Conservation (phyloP, 345 rosid genomes). For the Limnanthes douglasii region DNA sequence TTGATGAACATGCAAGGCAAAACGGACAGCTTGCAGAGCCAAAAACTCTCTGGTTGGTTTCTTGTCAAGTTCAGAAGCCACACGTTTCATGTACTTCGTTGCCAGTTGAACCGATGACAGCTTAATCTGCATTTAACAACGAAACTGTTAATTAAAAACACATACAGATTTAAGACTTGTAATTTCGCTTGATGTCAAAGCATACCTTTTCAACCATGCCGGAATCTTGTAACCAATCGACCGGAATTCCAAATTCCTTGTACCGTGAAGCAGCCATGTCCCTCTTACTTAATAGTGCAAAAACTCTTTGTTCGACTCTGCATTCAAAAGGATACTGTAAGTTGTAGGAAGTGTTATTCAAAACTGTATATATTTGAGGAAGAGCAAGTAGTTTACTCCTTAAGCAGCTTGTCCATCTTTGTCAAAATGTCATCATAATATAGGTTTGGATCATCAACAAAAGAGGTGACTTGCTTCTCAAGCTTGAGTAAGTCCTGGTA, state of each 20-base stretch:
- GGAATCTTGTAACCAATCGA: conserved; percentile 69
- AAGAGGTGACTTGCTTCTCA: conserved; percentile 68
- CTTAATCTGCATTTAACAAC: conserved; percentile 71
- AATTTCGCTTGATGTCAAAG: too few species aligned
- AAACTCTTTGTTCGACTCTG: conserved; percentile 89
- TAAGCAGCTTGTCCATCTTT: conserved; percentile 91
- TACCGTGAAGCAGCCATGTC: conserved; percentile 88
- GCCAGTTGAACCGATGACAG: conserved; percentile 92
- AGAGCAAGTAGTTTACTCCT: conserved; percentile 43
- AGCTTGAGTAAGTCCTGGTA: conserved; percentile 87
- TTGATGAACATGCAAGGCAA: conserved; percentile 97
- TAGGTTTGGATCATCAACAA: conserved; percentile 68
- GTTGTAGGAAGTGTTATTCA: not conserved
- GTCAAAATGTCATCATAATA: conserved; percentile 77
- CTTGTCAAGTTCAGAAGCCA: conserved; percentile 78
- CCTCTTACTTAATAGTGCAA: conserved; percentile 81
- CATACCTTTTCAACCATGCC: conserved; percentile 95
- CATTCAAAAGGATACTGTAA: not conserved
- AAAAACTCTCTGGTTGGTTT: conserved; percentile 90
- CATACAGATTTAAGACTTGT: conserved; percentile 1
- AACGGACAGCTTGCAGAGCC: conserved; percentile 86
- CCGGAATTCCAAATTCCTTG: conserved; percentile 80
- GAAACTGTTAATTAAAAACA: too few species aligned
- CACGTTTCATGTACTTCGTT: conserved; percentile 93
- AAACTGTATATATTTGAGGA: not conserved